These are phyloP conservation scores for Wickerhamiella qilinensis DNA, from an alignment of 805 yeast species.

Conservation along the genomic window DNA sequence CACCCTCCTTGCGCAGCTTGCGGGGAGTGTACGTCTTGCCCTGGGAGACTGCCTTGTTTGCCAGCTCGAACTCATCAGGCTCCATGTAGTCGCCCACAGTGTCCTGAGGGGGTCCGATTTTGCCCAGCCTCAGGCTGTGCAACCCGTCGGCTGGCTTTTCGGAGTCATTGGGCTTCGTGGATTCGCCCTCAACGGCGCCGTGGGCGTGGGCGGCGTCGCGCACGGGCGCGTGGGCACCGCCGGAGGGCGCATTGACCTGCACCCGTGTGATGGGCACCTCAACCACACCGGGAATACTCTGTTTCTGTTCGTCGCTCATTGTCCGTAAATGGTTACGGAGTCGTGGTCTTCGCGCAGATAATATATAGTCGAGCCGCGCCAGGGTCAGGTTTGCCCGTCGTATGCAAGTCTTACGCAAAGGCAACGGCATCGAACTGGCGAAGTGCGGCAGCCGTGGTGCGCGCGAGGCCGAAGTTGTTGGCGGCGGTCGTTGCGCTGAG, in stretches of 20 bases:
- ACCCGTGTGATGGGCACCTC: background rate
- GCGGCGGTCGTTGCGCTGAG: too few relatives aligned
- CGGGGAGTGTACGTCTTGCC: background rate
- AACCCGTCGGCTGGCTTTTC: background rate
- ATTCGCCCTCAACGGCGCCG: too few relatives aligned
- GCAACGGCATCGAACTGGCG: too few relatives aligned
- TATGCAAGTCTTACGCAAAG: background rate
- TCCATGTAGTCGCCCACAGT: background rate
- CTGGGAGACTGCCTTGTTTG: background rate
- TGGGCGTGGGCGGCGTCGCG: background rate
- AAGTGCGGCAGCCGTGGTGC: too few relatives aligned
- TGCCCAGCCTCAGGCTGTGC: background rate
- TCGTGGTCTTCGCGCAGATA: too few relatives aligned
- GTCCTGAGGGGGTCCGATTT: background rate
- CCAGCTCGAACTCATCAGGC: background rate
- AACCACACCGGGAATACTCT: slow-evolving; percentile 17
- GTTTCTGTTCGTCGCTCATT: background rate
- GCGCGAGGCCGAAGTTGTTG: too few relatives aligned
- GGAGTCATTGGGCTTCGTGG: background rate
- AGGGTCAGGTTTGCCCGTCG: background rate
- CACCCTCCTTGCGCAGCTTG: background rate
- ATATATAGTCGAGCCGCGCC: background rate
- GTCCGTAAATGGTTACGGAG: too few relatives aligned
- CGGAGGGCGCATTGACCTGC: background rate
- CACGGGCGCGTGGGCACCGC: too few relatives aligned